phyloP scores from a whole-genome alignment of 1,139 yeast genomes.

The Debaryomyces singareniensis region DNA sequence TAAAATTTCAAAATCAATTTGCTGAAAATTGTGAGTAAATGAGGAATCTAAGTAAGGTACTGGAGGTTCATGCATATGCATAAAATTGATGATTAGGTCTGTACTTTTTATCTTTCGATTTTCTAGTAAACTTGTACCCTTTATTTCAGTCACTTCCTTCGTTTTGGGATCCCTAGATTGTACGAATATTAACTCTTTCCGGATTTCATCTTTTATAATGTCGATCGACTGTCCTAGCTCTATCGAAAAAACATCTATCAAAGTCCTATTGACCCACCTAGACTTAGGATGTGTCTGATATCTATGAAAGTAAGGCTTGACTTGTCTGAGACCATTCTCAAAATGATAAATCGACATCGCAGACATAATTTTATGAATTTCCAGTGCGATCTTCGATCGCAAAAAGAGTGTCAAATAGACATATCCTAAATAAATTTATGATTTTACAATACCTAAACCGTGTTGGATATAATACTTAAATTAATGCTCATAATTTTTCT shows the following conservation, averaged over 20 bases:
- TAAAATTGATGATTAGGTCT: conserved; percentile 41
- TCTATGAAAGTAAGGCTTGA: conserved; percentile 38
- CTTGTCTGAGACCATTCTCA: conserved; percentile 38
- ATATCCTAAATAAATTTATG: no score
- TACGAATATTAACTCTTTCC: conserved; percentile 20
- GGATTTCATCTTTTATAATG: conserved; percentile 19
- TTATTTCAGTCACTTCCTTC: conserved; percentile 11
- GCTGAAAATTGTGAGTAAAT: conserved; percentile 8
- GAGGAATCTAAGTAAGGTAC: conserved; percentile 22
- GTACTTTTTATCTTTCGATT: conserved; percentile 30
- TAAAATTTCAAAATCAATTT: conserved; percentile 29
- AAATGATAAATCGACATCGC: conserved; percentile 12
- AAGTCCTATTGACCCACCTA: conserved; percentile 43
- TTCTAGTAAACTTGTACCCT: conserved; percentile 18
- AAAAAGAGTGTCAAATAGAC: no score
- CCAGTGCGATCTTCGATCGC: no score
- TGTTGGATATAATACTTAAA: no score
- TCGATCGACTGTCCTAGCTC: conserved; percentile 39
- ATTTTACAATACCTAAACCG: no score
- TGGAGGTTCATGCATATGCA: conserved; percentile 63
- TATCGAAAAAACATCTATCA: conserved; percentile 32
- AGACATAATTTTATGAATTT: no score
- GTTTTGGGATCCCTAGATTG: conserved; percentile 20
- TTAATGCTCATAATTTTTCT: no score
- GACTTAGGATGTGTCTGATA: conserved; percentile 39